Evolutionary conservation across 2,329 filamentous ascomycete genomes (phyloP).

Genomic region (Talaromyces marneffei): DNA sequence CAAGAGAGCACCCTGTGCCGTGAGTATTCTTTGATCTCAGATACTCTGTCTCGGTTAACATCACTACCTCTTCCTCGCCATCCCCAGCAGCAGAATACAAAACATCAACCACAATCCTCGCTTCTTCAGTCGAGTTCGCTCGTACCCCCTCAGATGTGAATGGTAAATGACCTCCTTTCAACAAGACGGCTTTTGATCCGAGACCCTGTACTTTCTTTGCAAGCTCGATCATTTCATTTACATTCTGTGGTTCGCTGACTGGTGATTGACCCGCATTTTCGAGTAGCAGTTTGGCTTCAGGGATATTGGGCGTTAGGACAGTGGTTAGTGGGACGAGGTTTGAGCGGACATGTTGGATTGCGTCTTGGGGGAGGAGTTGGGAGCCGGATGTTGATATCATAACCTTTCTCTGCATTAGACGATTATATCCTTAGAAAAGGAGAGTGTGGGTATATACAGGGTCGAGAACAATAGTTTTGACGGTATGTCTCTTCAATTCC

Average conservation of each 20-base stretch:
- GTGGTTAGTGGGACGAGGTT: conserved; percentile 41
- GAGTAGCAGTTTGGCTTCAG: conserved; percentile 42
- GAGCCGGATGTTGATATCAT: conserved; percentile 63
- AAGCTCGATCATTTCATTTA: conserved; percentile 63
- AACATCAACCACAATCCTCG: conserved; percentile 67
- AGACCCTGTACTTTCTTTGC: conserved; percentile 61
- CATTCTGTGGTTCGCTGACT: conserved; percentile 46
- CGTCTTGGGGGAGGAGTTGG: conserved; percentile 41
- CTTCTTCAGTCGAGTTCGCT: conserved; percentile 55
- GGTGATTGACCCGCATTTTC: conserved; percentile 32
- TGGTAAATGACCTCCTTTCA: conserved; percentile 89
- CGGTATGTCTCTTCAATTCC: conserved; percentile 53
- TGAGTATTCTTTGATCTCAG: conserved; percentile 76
- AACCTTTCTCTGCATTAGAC: conserved; percentile 53
- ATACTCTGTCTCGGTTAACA: conserved; percentile 65
- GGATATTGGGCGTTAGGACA: conserved; percentile 46
- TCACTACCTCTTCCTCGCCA: conserved; percentile 46
- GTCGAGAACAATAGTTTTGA: conserved; percentile 62
- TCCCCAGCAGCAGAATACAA: conserved; percentile 51
- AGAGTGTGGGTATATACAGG: conserved; percentile 52
- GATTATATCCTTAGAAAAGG: neutral
- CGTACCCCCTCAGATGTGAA: conserved; percentile 59
- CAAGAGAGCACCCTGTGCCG: conserved; percentile 89
- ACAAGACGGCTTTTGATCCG: conserved; percentile 71
- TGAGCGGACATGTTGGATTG: conserved; percentile 35